These are phyloP conservation scores for Monosporascus sp. DNA, from an alignment of 2,329 filamentous ascomycete genomes.

Conservation along the genomic window DNA sequence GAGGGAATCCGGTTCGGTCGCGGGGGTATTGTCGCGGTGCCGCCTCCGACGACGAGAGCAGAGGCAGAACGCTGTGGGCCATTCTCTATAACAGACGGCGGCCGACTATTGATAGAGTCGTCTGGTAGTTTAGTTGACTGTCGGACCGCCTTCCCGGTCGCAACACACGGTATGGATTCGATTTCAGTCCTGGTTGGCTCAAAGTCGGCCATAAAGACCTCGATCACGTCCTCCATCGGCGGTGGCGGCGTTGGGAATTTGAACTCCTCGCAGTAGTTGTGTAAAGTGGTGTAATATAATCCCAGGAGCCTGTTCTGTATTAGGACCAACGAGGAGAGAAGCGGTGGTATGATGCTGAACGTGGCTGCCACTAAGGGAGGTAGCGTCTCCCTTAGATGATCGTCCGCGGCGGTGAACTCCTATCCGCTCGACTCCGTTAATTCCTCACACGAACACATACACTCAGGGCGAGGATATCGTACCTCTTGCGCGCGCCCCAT, in stretches of 20 bases:
- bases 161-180: conserved; percentile 60
- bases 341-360: conserved; percentile 67
- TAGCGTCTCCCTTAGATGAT: conserved; percentile 64
- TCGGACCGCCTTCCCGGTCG: conserved; percentile 61
- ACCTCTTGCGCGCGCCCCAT: conserved; percentile 61
- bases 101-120: conserved; percentile 20
- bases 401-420: conserved; percentile 71
- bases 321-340: conserved; percentile 65
- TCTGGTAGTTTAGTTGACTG: conserved; percentile 36
- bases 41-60: conserved; percentile 38
- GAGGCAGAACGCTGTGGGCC: conserved; percentile 35
- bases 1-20: conserved; percentile 34
- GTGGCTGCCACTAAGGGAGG: conserved; percentile 66
- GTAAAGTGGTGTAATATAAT: conserved; percentile 70
- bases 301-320: conserved; percentile 75
- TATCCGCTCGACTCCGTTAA: conserved; percentile 26
- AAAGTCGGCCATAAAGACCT: conserved; percentile 59
- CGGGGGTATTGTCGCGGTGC: conserved; percentile 20
- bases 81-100: conserved; percentile 27
- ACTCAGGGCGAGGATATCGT: conserved; percentile 14
- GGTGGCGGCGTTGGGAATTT: conserved; percentile 68
- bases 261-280: conserved; percentile 65
- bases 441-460: background rate
- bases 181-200: conserved; percentile 59
- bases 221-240: conserved; percentile 65